These are phyloP conservation scores for Pharus latifolius DNA, from an alignment of 176 grass and related monocot genomes.

Conservation along the genomic window DNA sequence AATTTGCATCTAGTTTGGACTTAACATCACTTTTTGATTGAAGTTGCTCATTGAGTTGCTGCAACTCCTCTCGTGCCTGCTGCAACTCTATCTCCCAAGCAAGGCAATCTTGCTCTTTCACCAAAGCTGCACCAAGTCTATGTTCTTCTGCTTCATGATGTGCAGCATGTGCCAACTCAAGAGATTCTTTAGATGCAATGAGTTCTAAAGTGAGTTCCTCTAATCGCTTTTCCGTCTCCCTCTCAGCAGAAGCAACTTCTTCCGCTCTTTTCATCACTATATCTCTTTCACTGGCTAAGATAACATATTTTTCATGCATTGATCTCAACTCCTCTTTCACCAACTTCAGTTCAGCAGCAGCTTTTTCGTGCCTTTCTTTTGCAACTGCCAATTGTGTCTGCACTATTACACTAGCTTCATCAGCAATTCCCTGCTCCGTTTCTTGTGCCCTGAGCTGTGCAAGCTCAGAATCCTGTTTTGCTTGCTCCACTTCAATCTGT, in stretches of 20 bases:
- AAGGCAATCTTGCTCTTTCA: conserved; percentile 71
- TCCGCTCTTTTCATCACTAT: conserved; percentile 34
- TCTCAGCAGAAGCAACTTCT: conserved; percentile 31
- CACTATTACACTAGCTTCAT: conserved; percentile 58
- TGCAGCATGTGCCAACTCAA: conserved; percentile 58
- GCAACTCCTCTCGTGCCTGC: conserved; percentile 55
- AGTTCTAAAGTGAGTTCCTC: conserved; percentile 81
- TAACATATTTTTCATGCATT: conserved; percentile 50
- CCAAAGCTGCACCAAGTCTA: conserved; percentile 61
- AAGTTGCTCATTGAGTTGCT: conserved; percentile 50
- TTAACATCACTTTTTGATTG: conserved; percentile 34
- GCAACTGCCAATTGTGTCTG: conserved; percentile 60
- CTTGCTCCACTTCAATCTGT: conserved; percentile 64
- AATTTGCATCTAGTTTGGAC: conserved; percentile 39
- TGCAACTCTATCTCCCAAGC: conserved; percentile 79
- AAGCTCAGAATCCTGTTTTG: conserved; percentile 84
- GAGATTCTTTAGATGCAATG: conserved; percentile 56
- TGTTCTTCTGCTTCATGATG: conserved; percentile 83
- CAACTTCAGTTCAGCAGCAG: conserved; percentile 51
- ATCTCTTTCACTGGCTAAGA: conserved; percentile 56
- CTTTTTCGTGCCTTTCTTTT: conserved; percentile 56
- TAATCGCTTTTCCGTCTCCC: conserved; percentile 45
- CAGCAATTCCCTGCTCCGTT: conserved; percentile 61
- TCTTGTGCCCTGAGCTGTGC: conserved; percentile 57
- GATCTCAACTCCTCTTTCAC: conserved; percentile 43